These are phyloP conservation scores for Pilaira anomala DNA, from an alignment of 192 early-diverging fungal genomes.

Conservation along the genomic window DNA sequence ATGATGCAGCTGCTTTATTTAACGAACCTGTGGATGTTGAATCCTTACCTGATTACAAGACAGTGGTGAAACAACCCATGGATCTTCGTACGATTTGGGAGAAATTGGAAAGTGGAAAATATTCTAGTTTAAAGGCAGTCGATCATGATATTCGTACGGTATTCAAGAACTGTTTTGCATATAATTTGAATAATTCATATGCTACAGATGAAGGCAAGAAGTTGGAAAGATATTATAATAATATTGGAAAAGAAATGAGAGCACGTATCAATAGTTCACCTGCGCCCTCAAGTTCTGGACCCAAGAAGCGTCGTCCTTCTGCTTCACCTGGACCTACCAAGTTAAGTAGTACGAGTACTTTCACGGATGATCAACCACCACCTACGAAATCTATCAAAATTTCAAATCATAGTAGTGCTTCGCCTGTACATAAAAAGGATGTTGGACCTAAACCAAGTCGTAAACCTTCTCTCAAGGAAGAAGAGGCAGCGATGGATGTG, in stretches of 20 bases:
- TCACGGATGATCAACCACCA: background rate
- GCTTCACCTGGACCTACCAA: background rate
- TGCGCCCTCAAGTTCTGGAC: background rate
- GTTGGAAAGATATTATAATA: constrained; percentile 42
- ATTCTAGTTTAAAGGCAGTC: constrained; percentile 47
- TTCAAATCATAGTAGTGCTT: too few relatives aligned
- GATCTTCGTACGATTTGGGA: constrained; percentile 65
- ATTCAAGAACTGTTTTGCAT: constrained; percentile 65
- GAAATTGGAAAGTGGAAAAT: constrained; percentile 55
- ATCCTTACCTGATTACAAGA: constrained; percentile 59
- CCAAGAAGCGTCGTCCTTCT: background rate
- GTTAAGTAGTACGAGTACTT: background rate
- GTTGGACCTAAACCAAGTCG: too few relatives aligned
- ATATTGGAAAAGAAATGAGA: constrained; percentile 24
- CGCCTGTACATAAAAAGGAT: too few relatives aligned
- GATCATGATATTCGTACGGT: constrained; percentile 57
- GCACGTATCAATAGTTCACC: background rate
- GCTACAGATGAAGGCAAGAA: constrained; percentile 50
- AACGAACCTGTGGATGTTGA: constrained; percentile 67
- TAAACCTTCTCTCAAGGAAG: too few relatives aligned
- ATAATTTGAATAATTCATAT: constrained; percentile 51
- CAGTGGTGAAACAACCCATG: constrained; percentile 68
- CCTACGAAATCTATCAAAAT: too few relatives aligned
- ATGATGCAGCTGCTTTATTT: constrained; percentile 58
- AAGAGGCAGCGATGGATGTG: too few relatives aligned